Evolutionary conservation across 2,329 filamentous ascomycete species (phyloP), one percentile per base, ranked within the genome.

Genomic region (Huntiella abstrusa): DNA sequence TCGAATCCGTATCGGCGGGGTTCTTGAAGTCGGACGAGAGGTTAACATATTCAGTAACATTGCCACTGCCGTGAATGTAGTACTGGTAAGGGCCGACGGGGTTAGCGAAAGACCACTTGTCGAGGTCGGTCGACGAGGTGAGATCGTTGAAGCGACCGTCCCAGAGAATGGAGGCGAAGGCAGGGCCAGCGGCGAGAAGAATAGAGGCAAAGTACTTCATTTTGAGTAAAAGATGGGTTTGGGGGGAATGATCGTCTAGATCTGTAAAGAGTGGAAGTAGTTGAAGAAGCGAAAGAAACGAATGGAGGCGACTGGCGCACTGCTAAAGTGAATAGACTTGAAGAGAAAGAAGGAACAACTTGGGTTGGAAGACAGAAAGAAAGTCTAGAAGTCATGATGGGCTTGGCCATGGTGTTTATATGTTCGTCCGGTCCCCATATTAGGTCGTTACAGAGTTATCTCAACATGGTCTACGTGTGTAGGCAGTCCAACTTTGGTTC

Each of bases 61-160:
- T 44, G 6, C 66, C 69, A 4, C 64, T 62, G 33, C 80, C 80
- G 62, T 84, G 80, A 57, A 83, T 83, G 63, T 83, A 83, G 66
- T 80, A 83, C 59, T 83, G 79, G 61, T 80, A 84, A 0, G 75
- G 70, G 1, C 75, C 75, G 54, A 80, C 73, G 60, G 78, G 71
- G 58, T 75, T 80, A n/a, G 66, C 67, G 70, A 72, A 83, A 3
- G 70, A 75, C 77, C 77, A 80, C 36, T 68, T 67, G 54, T 67
- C 63, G 28, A 80, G 64, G 57, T 78, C 74, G 2, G 64, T 54
- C 37, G 66, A 66, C 6, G 68, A 63, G 12, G 62, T 60, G 52
- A 76, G 61, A 48, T 73, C 68, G 58, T 79, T 79, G 64, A 79
- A 75, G 43, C 75, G 70, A 22, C 76, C 76, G 57, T 80, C 75